Evolutionary conservation across 257 asterid species (phyloP).

Genomic region (Dorcoceras hygrometricum): DNA sequence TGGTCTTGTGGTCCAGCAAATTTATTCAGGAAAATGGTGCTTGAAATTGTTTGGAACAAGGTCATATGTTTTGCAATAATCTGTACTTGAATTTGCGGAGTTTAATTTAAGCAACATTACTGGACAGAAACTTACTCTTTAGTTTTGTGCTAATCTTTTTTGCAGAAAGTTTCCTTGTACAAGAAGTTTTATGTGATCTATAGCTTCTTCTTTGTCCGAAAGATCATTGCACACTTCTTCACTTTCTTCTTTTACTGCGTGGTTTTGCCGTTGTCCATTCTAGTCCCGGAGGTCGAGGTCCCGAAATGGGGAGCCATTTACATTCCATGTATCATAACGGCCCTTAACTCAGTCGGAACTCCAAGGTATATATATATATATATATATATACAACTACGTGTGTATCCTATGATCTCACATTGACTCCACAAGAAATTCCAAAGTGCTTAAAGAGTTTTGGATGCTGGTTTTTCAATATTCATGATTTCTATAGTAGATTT

Average conservation of each 20-base stretch:
- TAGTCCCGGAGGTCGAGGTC: constrained; percentile 63
- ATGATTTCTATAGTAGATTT: background rate
- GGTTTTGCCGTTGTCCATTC: constrained; percentile 53
- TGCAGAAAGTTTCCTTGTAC: background rate
- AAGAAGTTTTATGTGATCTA: constrained; percentile 2
- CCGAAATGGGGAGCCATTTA: constrained; percentile 92
- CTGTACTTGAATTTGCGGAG: no score
- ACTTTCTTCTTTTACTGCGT: constrained; percentile 51
- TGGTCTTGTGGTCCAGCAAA: background rate
- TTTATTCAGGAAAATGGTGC: background rate
- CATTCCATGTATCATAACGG: constrained; percentile 76
- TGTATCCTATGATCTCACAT: no score
- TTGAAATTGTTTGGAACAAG: background rate
- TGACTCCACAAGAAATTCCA: background rate
- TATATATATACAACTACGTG: no score
- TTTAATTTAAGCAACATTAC: background rate
- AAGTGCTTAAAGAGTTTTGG: background rate
- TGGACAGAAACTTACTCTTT: background rate
- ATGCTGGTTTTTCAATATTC: background rate
- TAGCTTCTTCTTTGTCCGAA: background rate
- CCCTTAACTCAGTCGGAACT: constrained; percentile 86
- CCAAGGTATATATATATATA: constrained; percentile 51
- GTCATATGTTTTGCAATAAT: background rate
- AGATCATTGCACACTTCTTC: background rate
- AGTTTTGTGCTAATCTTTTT: background rate